Conservation (phyloP, 805 yeast species). For the Candida morakotiae region DNA sequence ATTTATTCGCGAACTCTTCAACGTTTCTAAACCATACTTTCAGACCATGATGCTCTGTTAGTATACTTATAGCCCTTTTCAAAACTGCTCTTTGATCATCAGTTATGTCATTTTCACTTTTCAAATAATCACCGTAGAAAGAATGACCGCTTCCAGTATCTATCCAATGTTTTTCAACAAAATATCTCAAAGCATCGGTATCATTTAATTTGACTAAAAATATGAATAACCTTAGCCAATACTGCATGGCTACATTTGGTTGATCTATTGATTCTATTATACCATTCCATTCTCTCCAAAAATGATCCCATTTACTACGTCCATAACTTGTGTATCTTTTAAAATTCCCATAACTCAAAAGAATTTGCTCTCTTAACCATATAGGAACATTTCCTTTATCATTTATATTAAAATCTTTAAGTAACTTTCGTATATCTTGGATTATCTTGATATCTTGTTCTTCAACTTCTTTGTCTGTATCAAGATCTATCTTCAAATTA, state of each 20-base stretch:
- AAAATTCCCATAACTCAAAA: slow-evolving; percentile 33
- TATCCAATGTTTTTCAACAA: slow-evolving; percentile 29
- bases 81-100: slow-evolving; percentile 20
- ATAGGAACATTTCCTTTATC: slow-evolving; percentile 7
- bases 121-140: slow-evolving; percentile 18
- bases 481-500: not conserved
- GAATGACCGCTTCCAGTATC: slow-evolving; percentile 18
- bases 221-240: slow-evolving; percentile 32
- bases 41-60: not conserved
- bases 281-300: slow-evolving; percentile 38
- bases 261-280: slow-evolving; percentile 11
- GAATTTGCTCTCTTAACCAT: slow-evolving; percentile 28
- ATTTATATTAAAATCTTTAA: slow-evolving; percentile 19
- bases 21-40: slow-evolving; percentile 6
- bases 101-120: slow-evolving; percentile 13
- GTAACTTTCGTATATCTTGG: slow-evolving; percentile 25
- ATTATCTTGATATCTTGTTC: slow-evolving; percentile 24
- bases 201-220: slow-evolving; percentile 28
- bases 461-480: not conserved
- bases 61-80: slow-evolving; percentile 12
- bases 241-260: slow-evolving; percentile 5
- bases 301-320: slow-evolving; percentile 31
- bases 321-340: not conserved
- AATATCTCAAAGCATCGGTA: slow-evolving; percentile 20
- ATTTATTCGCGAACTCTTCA: slow-evolving; percentile 7